phyloP scores from a whole-genome alignment of 306 rosid species.

The Luffa aegyptiaca region DNA sequence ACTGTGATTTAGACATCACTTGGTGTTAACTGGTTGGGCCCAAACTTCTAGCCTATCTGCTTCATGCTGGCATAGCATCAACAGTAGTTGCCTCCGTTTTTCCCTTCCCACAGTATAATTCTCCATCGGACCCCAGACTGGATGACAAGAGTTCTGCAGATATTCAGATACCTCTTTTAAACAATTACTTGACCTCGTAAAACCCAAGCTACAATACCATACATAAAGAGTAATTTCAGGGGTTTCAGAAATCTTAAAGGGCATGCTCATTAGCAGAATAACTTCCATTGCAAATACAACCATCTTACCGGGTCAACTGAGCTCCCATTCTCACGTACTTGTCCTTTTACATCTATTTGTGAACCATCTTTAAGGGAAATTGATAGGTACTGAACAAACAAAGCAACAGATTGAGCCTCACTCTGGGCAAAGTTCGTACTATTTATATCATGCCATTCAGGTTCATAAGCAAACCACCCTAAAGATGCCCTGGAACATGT shows the following conservation, averaged over 20 bases:
- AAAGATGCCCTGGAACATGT: slow-evolving; percentile 60
- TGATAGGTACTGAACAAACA: slow-evolving; percentile 68
- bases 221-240: background rate
- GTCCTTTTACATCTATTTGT: slow-evolving; percentile 56
- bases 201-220: background rate
- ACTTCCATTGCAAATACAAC: background rate
- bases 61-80: slow-evolving; percentile 91
- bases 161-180: slow-evolving; percentile 17
- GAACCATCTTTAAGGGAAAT: slow-evolving; percentile 46
- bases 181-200: background rate
- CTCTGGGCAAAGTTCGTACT: slow-evolving; percentile 69
- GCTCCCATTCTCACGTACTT: slow-evolving; percentile 65
- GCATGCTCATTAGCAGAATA: background rate
- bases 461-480: slow-evolving; percentile 87
- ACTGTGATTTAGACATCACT: slow-evolving; percentile 30
- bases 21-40: slow-evolving; percentile 83
- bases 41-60: slow-evolving; percentile 98
- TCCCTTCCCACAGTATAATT: slow-evolving; percentile 77
- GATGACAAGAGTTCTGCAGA: slow-evolving; percentile 62
- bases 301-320: slow-evolving; percentile 51
- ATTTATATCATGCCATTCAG: slow-evolving; percentile 80
- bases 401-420: slow-evolving; percentile 88
- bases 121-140: slow-evolving; percentile 95
- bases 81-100: slow-evolving; percentile 70
- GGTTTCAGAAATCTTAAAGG: background rate